Conservation (phyloP, 1,284 basidiomycete genomes). For the Cryptococcus sp. region DNA sequence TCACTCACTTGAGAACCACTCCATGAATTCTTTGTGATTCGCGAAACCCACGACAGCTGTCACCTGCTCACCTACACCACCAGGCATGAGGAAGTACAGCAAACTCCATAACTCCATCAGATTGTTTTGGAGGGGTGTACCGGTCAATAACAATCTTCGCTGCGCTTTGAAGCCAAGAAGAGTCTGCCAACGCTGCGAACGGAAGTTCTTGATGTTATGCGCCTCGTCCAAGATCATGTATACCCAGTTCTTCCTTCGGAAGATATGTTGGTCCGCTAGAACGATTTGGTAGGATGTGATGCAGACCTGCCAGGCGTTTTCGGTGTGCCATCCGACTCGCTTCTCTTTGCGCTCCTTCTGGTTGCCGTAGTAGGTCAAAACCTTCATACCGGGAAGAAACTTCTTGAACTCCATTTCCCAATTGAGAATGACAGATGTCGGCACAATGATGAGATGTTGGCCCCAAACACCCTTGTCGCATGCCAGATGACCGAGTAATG, state of each 20-base stretch:
- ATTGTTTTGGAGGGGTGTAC: conserved; percentile 94
- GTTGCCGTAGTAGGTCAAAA: conserved; percentile 87
- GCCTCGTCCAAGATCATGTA: conserved; percentile 97
- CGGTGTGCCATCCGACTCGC: conserved; percentile 90
- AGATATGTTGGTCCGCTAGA: conserved; percentile 87
- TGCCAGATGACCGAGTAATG: conserved; percentile 87
- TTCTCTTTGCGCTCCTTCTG: conserved; percentile 91
- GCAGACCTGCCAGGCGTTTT: conserved; percentile 91
- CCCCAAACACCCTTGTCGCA: conserved; percentile 96
- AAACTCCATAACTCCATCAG: conserved; percentile 94
- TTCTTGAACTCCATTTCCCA: conserved; percentile 99
- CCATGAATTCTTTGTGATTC: conserved; percentile 89
- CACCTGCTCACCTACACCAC: conserved; percentile 55
- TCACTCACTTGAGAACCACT: conserved; percentile 92
- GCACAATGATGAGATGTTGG: conserved; percentile 92
- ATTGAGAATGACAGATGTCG: conserved; percentile 91
- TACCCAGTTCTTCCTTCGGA: conserved; percentile 93
- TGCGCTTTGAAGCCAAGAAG: conserved; percentile 91
- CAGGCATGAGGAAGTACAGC: conserved; percentile 94
- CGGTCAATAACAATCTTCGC: conserved; percentile 82
- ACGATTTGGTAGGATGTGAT: conserved; percentile 94
- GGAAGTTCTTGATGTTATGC: conserved; percentile 99
- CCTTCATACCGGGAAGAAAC: conserved; percentile 90
- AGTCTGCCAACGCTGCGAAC: conserved; percentile 92
- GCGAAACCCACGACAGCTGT: conserved; percentile 76